phyloP scores from a whole-genome alignment of 2,329 filamentous ascomycete genomes.

The Arthrinium puccinioides region DNA sequence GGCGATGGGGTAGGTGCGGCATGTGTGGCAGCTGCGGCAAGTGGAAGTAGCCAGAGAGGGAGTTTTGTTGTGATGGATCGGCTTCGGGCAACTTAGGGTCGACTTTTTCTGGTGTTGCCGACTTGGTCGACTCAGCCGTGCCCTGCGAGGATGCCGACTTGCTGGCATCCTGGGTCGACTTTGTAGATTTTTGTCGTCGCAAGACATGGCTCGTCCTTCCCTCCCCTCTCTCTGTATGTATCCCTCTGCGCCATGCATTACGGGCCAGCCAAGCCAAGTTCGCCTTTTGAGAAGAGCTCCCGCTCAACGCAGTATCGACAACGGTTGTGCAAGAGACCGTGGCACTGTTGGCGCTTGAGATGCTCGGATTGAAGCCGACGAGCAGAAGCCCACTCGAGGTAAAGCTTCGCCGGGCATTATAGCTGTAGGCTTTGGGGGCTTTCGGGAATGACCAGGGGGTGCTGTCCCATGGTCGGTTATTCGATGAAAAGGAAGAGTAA shows the following conservation, averaged over 20 bases:
- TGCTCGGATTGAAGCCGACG: conserved; percentile 34
- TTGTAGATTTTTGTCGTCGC: conserved; percentile 23
- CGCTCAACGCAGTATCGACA: conserved; percentile 26
- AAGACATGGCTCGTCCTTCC: conserved; percentile 10
- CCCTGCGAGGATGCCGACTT: conserved; percentile 9
- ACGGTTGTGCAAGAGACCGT: conserved; percentile 31
- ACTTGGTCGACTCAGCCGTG: conserved; percentile 12
- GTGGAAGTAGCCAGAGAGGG: conserved; percentile 36
- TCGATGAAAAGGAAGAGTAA: conserved; percentile 11
- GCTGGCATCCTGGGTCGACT: conserved; percentile 17
- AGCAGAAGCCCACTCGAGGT: conserved; percentile 48
- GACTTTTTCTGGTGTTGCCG: conserved; percentile 34
- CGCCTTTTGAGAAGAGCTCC: conserved; percentile 18
- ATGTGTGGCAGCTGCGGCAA: conserved; percentile 28
- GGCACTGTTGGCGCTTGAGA: conserved; percentile 28
- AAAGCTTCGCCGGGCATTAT: conserved; percentile 41
- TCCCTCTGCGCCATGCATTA: conserved; percentile 27
- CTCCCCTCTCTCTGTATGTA: conserved; percentile 20
- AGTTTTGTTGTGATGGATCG: not conserved
- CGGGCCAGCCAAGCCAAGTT: conserved; percentile 27
- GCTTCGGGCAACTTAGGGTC: conserved; percentile 42
- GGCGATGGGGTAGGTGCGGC: conserved; percentile 74
- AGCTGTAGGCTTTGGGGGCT: conserved; percentile 22
- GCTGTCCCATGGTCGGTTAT: conserved; percentile 14
- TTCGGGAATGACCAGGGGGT: conserved; percentile 19